Evolutionary conservation across 345 rosid species (phyloP).

Genomic region (Nasturtium officinale): DNA sequence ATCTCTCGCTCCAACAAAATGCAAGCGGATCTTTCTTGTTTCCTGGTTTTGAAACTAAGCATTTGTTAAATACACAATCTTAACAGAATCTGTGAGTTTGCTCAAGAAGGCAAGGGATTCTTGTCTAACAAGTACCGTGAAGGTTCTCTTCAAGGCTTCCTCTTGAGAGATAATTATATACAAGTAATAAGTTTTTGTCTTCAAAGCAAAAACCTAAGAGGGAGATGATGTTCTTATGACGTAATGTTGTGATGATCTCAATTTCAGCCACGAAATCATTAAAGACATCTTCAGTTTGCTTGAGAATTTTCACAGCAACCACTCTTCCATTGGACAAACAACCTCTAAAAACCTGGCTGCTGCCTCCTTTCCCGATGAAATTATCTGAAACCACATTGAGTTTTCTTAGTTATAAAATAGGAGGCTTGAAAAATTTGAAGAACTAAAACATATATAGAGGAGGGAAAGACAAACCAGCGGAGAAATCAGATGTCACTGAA

Average conservation of each 20-base stretch:
- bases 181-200: conserved; percentile 66
- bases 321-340: conserved; percentile 74
- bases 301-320: conserved; percentile 91
- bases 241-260: conserved; percentile 73
- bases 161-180: conserved; percentile 79
- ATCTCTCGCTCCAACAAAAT: conserved; percentile 83
- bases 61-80: conserved; percentile 22
- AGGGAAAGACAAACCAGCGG: conserved; percentile 55
- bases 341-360: conserved; percentile 87
- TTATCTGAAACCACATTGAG: conserved; percentile 56
- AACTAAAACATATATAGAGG: conserved; percentile 1
- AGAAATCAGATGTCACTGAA: conserved; percentile 71
- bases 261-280: conserved; percentile 80
- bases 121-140: conserved; percentile 56
- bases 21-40: conserved; percentile 53
- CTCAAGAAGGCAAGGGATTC: background rate
- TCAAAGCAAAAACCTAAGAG: conserved; percentile 88
- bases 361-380: conserved; percentile 89
- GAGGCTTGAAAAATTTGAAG: background rate
- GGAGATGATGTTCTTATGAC: conserved; percentile 77
- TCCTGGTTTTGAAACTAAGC: conserved; percentile 49
- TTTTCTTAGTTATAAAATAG: background rate
- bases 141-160: conserved; percentile 98
- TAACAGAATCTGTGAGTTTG: background rate
- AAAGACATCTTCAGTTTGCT: conserved; percentile 66